Evolutionary conservation across 495 filamentous ascomycete species (phyloP), one percentile per base, ranked within the genome.

Genomic region (Jackrogersella minutella): DNA sequence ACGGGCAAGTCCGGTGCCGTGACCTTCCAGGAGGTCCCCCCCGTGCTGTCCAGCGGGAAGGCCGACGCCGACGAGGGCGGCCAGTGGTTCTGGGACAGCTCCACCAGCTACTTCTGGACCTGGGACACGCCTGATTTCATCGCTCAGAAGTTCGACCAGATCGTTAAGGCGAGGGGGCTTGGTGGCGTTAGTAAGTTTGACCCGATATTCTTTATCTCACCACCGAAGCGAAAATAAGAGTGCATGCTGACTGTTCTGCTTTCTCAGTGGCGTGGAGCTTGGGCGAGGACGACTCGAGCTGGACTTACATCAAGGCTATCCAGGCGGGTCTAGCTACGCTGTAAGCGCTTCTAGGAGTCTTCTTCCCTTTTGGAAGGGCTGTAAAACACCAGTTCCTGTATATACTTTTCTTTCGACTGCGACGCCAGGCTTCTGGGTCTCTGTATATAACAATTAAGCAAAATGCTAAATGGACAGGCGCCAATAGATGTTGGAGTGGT

Each of bases 91-190:
- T 87, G 80, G 73, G 87, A 90, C 69, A 37, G 67, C 7, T 51
- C 78, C 3, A 74, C 73, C 19, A 76, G 79, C 34, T 62, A 87
- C 50, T 90, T 88, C 78, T 90, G 88, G 88, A 87, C 83, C 6
- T 90, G 88, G 88, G 88, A 90, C 59, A 89, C 86, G 1, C 78
- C 84, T 1, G 80, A 79, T 5, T 66, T 86, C 40, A 84, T 90
- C 34, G 70, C 69, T 7, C 74, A 80, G 64, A 90, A 90, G 78
- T 88, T 88, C 69, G 74, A 71, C 14, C 76, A 86, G 37, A 88
- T 90, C 41, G 81, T 90, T n/a, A 74, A 77, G 19, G 73, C 66
- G 10, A 82, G 82, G 75, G 77, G 79, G 7, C 63, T 90, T 1
- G 88, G 88, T 1, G 86, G 86, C 58, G 80, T 85, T 39, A 82